Base-by-base conservation (phyloP, 441 rosid genomes). In the Populus hybrid region DNA sequence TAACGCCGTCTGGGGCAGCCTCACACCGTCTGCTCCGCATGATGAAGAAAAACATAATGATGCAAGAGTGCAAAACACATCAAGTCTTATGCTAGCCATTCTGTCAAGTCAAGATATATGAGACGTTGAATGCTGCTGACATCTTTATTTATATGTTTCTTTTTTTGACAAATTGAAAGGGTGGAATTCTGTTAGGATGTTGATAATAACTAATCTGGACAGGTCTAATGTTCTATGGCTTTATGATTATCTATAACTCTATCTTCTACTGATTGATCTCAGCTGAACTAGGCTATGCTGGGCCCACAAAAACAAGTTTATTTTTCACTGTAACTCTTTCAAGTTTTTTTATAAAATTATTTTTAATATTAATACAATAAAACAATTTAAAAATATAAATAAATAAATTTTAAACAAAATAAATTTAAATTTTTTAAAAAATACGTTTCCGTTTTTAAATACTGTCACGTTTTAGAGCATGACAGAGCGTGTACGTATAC, bases 401-500 rank as follows among this genome's bases (percentile, higher is more conserved):
- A 38, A 38, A 38, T 38, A 7, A 38, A 38, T 26, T 26, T 26
- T 26, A 26, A 1, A 9, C 0, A 38, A 38, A 38, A 38, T 2
- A 38, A 38, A 36, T 36, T 36, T 36, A 8, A 36, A 0, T 36
- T 36, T 38, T 38, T 38, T 0, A 9, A 9, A 38, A 38, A 38
- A 38, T 1, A 9, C 42, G 0, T 0, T 38, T 9, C 0, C 42
- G 0, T 9, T 38, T 38, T 9, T 2, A 38, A 9, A 38, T 9
- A 38, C 42, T 9, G 2, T 9, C 30, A 28, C 3, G 93, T 20
- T 81, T 91, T 67, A 81, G 73, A 59, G 16, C 84, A 66, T 28
- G 65, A 86, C 71, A 86, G 83, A 74, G 87, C 89, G 93, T 81
- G 75, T 42, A 75, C 14, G 81, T 57, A 78, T 85, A 88, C 78